phyloP scores from a whole-genome alignment of 495 filamentous ascomycete species.

The Amphirosellinia nigrospora region DNA sequence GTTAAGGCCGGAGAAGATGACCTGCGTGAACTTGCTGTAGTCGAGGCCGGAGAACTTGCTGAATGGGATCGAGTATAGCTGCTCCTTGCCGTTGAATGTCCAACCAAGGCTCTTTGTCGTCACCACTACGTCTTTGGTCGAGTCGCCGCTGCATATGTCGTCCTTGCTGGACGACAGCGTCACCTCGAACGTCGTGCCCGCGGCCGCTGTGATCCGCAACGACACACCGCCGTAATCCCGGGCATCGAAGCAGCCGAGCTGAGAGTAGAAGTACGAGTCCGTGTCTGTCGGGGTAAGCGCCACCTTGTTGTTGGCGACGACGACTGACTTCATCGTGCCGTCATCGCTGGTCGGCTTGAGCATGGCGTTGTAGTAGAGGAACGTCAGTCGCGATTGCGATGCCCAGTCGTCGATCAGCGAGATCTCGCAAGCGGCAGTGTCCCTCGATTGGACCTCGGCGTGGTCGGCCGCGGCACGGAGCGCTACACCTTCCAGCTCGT shows the following conservation, averaged over 20 bases:
- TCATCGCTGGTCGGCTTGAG: constrained; percentile 64
- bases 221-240: constrained; percentile 63
- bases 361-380: constrained; percentile 68
- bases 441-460: neutral
- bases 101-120: constrained; percentile 60
- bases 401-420: constrained; percentile 67
- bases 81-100: constrained; percentile 66
- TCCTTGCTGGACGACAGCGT: constrained; percentile 57
- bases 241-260: constrained; percentile 62
- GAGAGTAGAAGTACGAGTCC: constrained; percentile 64
- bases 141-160: constrained; percentile 46
- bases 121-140: constrained; percentile 43
- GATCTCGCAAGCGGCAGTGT: constrained; percentile 50
- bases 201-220: constrained; percentile 61
- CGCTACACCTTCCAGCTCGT: constrained; percentile 27
- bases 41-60: constrained; percentile 59
- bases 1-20: constrained; percentile 56
- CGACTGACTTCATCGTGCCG: constrained; percentile 62
- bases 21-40: constrained; percentile 55
- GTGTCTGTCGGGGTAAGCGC: constrained; percentile 57
- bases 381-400: constrained; percentile 69
- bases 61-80: constrained; percentile 65
- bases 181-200: constrained; percentile 60
- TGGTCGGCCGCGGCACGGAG: constrained; percentile 26
- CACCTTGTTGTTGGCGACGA: constrained; percentile 59